Base-by-base conservation (phyloP, 2,329 filamentous ascomycete species). In the Paradendryphiella salina region DNA sequence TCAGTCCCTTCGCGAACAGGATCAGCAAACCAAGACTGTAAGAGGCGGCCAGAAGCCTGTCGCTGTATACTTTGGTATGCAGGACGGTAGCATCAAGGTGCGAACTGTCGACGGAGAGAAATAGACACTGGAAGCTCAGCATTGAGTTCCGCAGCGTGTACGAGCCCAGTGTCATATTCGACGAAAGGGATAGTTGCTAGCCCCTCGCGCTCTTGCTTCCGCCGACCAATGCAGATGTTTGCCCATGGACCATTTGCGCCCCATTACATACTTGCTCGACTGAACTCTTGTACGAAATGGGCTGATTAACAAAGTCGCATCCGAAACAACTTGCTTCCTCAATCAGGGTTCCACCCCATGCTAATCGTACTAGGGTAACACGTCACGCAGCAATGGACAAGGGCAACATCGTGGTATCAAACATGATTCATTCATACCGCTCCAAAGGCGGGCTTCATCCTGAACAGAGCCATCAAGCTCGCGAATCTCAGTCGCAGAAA, bases 11-110 rank as follows among this genome's bases (percentile, higher is more conserved):
- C 56, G 64, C 29, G 57, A 46, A 9, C 60, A 68, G 41, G 58
- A 63, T 10, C 58, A 60, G 8, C 51, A 54, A 15, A 58, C 46
- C 37, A 55, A 55, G 79, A 80, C 51, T 80, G 80, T 70, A 11
- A 61, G 58, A 4, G 69, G 72, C 39, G 91, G 89, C 0, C 90
- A 96, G 77, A 96, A 93, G 76, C 94, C 94, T 0, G 82, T 96
- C 10, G 91, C 91, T 21, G 92, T 90, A 18, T 99, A 97, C 77
- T 99, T 97, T 75, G 94, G 94, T 29, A 89, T 94, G 84, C 83
- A 87, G 36, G 88, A 79, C 54, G 78, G 78, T 9, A 74, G 68
- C 48, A 76, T 80, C 10, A 60, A 72, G 52, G 67, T 75, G 6
- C 59, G 70, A 47, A 71, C 65, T 14, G 58, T 59, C 17, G 57